Evolutionary conservation across 2,329 filamentous ascomycete genomes (phyloP), one percentile per base, ranked within the genome.

Genomic region (Aureobasidium sp.): DNA sequence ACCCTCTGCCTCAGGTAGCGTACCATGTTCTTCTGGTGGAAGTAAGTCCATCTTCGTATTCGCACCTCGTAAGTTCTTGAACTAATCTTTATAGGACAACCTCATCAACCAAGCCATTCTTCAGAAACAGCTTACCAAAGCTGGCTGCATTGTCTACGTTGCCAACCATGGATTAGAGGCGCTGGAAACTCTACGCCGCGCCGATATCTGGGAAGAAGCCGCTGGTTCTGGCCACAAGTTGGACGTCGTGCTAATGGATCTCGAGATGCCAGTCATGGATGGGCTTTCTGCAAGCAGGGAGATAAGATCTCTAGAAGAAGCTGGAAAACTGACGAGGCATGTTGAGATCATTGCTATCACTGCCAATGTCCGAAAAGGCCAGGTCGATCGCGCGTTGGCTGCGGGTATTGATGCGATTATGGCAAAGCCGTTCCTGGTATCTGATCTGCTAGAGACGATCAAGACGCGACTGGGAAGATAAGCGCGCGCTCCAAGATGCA

Each of bases 221-320:
- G 54, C 29, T 22, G 22, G 40, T 11, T 5, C 37, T n/a, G 50
- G 49, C 27, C 60, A 31, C 17, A 37, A 60, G 15, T 37, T 65
- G 15, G 52, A 54, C 37, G 68, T 91, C 50, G 85, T 92, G 15
- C 73, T 92, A 6, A 91, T 92, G 88, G 89, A 92, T 70, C 79
- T 91, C 53, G 88, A 91, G 68, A 92, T 92, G 70, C 70, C 70
- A 1, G 63, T 70, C 29, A 69, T 70, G 64, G 65, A 70, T 56
- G 70, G 70, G 3, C 59, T 70, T 5, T 66, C 64, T 2, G 69
- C 68, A 48, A 62, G 66, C 15, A 58, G 65, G 22, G 60, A 64
- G n/a, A 70, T 71, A 33, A 63, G 70, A 29, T 65, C 65, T 12
- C 63, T 67, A 47, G 65, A 71, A 56, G 22, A 45, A 27, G 22